Conservation (phyloP, 805 yeast species). For the Zygoascus flipseniorum region DNA sequence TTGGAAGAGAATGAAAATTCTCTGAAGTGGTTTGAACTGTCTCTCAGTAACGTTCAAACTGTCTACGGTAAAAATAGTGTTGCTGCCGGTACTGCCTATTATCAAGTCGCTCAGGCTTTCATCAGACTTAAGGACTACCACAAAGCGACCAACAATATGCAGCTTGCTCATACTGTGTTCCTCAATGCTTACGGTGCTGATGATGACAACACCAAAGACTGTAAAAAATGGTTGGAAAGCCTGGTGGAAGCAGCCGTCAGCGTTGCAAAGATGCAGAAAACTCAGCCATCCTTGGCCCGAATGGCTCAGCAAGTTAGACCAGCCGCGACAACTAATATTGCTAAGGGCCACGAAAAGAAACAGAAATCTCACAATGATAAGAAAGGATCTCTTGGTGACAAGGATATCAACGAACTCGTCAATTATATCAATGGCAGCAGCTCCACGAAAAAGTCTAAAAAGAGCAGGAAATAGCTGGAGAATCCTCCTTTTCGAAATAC, state of each 20-base stretch:
- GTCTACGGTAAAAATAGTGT: constrained; percentile 52
- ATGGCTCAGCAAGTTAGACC: neutral
- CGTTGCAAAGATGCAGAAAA: constrained; percentile 34
- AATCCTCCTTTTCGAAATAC: neutral
- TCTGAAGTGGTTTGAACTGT: constrained; percentile 42
- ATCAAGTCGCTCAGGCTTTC: constrained; percentile 58
- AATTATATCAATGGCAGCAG: constrained; percentile 55
- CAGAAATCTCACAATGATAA: neutral
- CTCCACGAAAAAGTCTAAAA: constrained; percentile 8
- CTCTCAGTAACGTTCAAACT: constrained; percentile 42
- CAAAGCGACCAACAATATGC: constrained; percentile 48
- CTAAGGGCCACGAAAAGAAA: neutral
- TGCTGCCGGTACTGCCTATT: constrained; percentile 55
- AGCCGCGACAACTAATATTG: constrained; percentile 1
- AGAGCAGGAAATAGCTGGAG: constrained; percentile 5
- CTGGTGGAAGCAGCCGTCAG: constrained; percentile 42
- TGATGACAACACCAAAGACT: constrained; percentile 58
- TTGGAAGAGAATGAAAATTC: constrained; percentile 42
- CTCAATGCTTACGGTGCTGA: constrained; percentile 54
- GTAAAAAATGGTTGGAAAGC: constrained; percentile 54
- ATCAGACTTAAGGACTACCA: constrained; percentile 44
- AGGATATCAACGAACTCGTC: constrained; percentile 66
- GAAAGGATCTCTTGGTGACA: constrained; percentile 38
- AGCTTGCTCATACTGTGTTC: constrained; percentile 50
- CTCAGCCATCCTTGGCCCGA: neutral